These are phyloP conservation scores for Malus sylvestris DNA, from an alignment of 306 rosid species.

Conservation along the genomic window DNA sequence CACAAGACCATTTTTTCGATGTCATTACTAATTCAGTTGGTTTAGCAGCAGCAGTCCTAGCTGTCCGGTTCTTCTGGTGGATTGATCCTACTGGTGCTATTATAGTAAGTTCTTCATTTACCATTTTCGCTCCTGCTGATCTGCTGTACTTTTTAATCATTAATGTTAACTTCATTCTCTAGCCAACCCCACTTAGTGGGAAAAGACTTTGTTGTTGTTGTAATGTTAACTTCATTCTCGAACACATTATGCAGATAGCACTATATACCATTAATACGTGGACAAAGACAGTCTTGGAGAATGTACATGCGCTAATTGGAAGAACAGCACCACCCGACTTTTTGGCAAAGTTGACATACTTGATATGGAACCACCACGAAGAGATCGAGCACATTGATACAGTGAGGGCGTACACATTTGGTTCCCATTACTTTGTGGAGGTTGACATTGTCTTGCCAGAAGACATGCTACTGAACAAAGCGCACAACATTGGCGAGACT, in stretches of 20 bases:
- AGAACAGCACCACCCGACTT: conserved; percentile 77
- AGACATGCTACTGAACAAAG: conserved; percentile 51
- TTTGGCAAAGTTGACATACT: conserved; percentile 57
- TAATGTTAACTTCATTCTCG: background rate
- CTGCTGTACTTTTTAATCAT: background rate
- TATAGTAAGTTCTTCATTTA: conserved; percentile 38
- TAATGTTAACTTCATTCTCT: background rate
- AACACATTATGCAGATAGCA: conserved; percentile 57
- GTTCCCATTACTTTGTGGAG: conserved; percentile 71
- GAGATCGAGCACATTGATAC: conserved; percentile 73
- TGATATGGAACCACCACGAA: conserved; percentile 80
- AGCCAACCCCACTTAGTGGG: too few relatives aligned
- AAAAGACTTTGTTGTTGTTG: too few relatives aligned
- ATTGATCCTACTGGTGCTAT: conserved; percentile 81
- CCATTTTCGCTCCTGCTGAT: background rate
- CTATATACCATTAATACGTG: conserved; percentile 69
- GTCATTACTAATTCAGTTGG: conserved; percentile 81
- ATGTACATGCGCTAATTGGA: conserved; percentile 62
- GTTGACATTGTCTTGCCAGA: conserved; percentile 73
- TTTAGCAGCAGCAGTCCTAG: conserved; percentile 69
- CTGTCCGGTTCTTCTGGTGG: conserved; percentile 58
- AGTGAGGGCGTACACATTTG: conserved; percentile 78
- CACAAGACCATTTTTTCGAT: conserved; percentile 73
- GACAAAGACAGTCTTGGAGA: conserved; percentile 70
- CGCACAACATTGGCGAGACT: conserved; percentile 76